Evolutionary conservation across 2,329 filamentous ascomycete genomes (phyloP).

Genomic region (Fusarium liriodendri): DNA sequence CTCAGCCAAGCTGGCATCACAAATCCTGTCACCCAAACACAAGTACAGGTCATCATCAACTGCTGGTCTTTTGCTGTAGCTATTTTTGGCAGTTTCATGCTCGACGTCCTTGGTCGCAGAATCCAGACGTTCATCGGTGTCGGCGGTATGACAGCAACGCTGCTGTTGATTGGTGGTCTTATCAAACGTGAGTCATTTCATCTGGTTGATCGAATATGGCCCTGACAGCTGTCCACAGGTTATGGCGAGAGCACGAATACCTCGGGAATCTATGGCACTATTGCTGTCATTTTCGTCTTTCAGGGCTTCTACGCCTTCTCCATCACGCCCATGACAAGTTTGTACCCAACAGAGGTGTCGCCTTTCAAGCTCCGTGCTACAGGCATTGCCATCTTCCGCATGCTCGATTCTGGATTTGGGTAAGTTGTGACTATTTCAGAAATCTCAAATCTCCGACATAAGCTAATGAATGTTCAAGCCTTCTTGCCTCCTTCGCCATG

Average conservation of each 20-base stretch:
- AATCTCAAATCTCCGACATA: neutral
- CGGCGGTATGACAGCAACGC: conserved; percentile 36
- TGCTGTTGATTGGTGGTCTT: conserved; percentile 41
- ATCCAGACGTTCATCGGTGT: conserved; percentile 44
- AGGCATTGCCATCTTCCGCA: conserved; percentile 46
- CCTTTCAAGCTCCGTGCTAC: conserved; percentile 47
- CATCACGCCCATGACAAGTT: conserved; percentile 48
- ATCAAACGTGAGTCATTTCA: conserved; percentile 37
- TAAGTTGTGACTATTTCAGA: conserved; percentile 16
- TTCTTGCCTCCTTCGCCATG: conserved; percentile 44
- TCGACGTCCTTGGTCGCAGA: conserved; percentile 48
- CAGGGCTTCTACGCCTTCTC: conserved; percentile 48
- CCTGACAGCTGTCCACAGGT: neutral
- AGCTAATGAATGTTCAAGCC: conserved; percentile 17
- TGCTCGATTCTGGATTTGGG: conserved; percentile 45
- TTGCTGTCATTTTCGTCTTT: conserved; percentile 50
- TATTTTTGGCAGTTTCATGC: conserved; percentile 47
- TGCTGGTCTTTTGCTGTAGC: conserved; percentile 46
- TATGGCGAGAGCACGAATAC: conserved; percentile 45
- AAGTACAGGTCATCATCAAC: conserved; percentile 36
- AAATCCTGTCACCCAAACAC: conserved; percentile 26
- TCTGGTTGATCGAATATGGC: neutral
- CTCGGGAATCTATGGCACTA: conserved; percentile 54
- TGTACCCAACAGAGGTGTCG: conserved; percentile 49
- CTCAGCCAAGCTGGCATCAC: neutral